phyloP scores from a whole-genome alignment of 75 land plant species.

The Selaginella moellendorffii region DNA sequence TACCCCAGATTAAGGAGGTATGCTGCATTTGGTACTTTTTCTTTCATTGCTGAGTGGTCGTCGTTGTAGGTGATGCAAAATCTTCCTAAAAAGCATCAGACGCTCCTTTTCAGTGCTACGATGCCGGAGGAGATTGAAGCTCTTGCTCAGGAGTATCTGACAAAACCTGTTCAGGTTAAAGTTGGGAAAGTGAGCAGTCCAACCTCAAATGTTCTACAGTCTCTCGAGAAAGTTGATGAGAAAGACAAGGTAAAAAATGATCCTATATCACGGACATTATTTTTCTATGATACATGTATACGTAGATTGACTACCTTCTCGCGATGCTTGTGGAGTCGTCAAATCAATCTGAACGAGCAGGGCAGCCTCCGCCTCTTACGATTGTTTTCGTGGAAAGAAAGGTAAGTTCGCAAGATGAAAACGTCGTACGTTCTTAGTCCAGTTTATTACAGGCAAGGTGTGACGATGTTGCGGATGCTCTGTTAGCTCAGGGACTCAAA shows the following conservation, averaged over 20 bases:
- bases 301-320: constrained; percentile 41
- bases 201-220: constrained; percentile 56
- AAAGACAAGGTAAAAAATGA: constrained; percentile 38
- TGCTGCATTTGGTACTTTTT: background rate
- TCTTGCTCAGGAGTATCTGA: constrained; percentile 60
- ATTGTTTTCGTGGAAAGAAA: constrained; percentile 73
- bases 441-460: constrained; percentile 41
- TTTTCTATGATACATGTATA: background rate
- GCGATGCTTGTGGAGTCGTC: constrained; percentile 55
- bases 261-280: background rate
- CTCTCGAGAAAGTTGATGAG: constrained; percentile 45
- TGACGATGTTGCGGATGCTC: constrained; percentile 60
- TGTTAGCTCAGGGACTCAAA: constrained; percentile 50
- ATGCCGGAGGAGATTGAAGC: constrained; percentile 74
- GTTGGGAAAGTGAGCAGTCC: constrained; percentile 76
- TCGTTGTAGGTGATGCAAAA: constrained; percentile 38
- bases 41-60: background rate
- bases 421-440: no score
- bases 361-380: constrained; percentile 42
- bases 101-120: constrained; percentile 72
- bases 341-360: constrained; percentile 37
- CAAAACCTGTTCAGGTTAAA: constrained; percentile 50
- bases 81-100: constrained; percentile 60
- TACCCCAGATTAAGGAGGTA: constrained; percentile 79
- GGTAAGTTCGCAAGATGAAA: no score